A percentile compares a stretch with the other conserved stretches of the same genome.
Conservation (phyloP, 805 yeast species). For the Myxozyma mucilagina region DNA sequence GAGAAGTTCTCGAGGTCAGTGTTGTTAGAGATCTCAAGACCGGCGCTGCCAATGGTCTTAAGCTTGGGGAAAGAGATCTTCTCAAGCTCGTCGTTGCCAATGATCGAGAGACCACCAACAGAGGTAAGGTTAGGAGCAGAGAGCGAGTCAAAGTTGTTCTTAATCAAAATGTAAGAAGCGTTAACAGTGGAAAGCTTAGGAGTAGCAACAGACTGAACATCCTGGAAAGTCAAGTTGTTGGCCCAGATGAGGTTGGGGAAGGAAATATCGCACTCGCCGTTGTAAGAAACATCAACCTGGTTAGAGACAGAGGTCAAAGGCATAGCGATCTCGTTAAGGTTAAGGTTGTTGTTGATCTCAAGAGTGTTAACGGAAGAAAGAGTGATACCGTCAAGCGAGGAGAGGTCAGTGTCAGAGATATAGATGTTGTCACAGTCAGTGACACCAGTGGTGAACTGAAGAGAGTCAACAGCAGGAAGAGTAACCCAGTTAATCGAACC, state of each 20-base stretch:
- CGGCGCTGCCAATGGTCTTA: slow-evolving; percentile 77
- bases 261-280: slow-evolving; percentile 67
- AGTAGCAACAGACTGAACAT: slow-evolving; percentile 71
- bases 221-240: slow-evolving; percentile 82
- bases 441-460: slow-evolving; percentile 71
- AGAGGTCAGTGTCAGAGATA: slow-evolving; percentile 47
- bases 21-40: slow-evolving; percentile 87
- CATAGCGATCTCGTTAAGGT: slow-evolving; percentile 64
- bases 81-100: slow-evolving; percentile 71
- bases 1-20: slow-evolving; percentile 60
- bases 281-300: slow-evolving; percentile 76
- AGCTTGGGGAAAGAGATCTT: slow-evolving; percentile 68
- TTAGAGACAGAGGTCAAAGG: slow-evolving; percentile 72
- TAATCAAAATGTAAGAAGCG: slow-evolving; percentile 78
- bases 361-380: slow-evolving; percentile 41
- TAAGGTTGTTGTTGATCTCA: slow-evolving; percentile 86
- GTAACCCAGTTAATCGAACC: slow-evolving; percentile 80
- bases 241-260: slow-evolving; percentile 69
- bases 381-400: slow-evolving; percentile 45
- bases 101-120: slow-evolving; percentile 78
- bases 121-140: slow-evolving; percentile 50
- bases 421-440: slow-evolving; percentile 68
- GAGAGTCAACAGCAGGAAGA: slow-evolving; percentile 74
- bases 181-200: slow-evolving; percentile 68
- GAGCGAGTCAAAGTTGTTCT: slow-evolving; percentile 56